These are phyloP conservation scores for Fraxinus platypoda DNA, from an alignment of 305 asterid species.

Conservation along the genomic window DNA sequence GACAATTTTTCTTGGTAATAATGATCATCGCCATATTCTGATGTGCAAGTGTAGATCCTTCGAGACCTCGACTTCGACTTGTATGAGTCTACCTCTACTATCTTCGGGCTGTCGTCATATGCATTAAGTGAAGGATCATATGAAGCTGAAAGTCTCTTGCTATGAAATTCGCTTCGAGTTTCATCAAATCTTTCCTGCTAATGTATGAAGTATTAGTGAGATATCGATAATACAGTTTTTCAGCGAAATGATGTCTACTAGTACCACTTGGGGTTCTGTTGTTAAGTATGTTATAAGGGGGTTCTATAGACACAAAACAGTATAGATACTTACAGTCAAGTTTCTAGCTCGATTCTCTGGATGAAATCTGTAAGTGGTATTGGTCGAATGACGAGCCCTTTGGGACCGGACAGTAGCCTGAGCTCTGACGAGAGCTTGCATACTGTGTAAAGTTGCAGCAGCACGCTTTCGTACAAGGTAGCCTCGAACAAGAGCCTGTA, in stretches of 20 bases:
- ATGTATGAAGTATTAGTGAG: not conserved
- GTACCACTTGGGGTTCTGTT: not conserved
- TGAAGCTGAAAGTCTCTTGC: slow-evolving; percentile 61
- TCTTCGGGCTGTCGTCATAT: slow-evolving; percentile 72
- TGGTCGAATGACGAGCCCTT: slow-evolving; percentile 55
- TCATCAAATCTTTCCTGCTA: slow-evolving; percentile 66
- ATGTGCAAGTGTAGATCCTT: slow-evolving; percentile 42
- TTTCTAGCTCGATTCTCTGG: slow-evolving; percentile 53
- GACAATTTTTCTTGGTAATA: slow-evolving; percentile 47
- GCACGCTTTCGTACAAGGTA: slow-evolving; percentile 83
- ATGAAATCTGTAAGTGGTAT: slow-evolving; percentile 33
- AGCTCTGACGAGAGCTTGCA: slow-evolving; percentile 92
- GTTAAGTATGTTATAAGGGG: not conserved
- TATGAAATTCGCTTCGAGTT: slow-evolving; percentile 51
- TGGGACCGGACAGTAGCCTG: slow-evolving; percentile 62
- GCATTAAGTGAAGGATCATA: slow-evolving; percentile 41
- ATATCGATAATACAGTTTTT: not conserved
- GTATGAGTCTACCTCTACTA: slow-evolving; percentile 77
- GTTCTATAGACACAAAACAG: not conserved
- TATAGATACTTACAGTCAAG: slow-evolving; percentile 47
- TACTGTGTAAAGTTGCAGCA: slow-evolving; percentile 82
- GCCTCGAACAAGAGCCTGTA: slow-evolving; percentile 86
- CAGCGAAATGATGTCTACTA: not conserved
- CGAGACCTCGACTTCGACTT: slow-evolving; percentile 64
- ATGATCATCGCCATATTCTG: slow-evolving; percentile 62